Base-by-base conservation (phyloP, 805 yeast genomes). In the Nakazawaea ernobii region DNA sequence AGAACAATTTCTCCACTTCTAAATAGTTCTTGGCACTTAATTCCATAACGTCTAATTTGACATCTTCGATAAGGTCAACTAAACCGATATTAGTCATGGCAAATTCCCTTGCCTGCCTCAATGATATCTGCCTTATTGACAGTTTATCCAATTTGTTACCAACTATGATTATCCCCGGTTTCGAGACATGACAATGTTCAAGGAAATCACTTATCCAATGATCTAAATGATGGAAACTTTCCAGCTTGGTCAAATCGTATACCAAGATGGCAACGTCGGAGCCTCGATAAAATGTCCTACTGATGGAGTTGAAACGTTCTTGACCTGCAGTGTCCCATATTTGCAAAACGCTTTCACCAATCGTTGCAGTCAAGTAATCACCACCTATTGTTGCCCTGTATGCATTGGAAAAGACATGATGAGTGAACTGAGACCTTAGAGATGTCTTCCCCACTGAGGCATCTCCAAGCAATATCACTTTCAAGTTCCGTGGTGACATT, bases 291-390 rank as follows among this genome's bases (percentile, higher is more conserved):
- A 78, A 79, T 4, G 81, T 77, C 56, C 71, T 74, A 9, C 76
- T 68, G 29, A 76, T 73, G 45, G 78, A 72, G 73, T 79, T 77
- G 71, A 92, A 91, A 54, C 98, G 71, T 65, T 91, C 98, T 67
- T 89, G 97, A 8, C 97, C 96, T 1, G 96, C 96, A 3, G 97
- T 90, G 62, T 90, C 97, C 97, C 98, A 82, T 8, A 82, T 73
- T 59, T 82, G 88, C 35, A 82, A 63, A 43, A 65, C 65, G 4
- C 44, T 45, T 10, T 58, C 53, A 27, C 38, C 45, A 27, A 65
- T 60, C 20, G 63, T 63, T 20, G 75, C 67, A 2, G 82, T 75
- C 42, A 79, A 59, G 57, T 73, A 79, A 53, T 79, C 83, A 1
- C 80, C 82, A 9, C 83, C 83, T 4, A 78, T 74, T 7, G 84